These are phyloP conservation scores for Dioszegia aurantiaca DNA, from an alignment of 768 basidiomycete species.

Conservation along the genomic window DNA sequence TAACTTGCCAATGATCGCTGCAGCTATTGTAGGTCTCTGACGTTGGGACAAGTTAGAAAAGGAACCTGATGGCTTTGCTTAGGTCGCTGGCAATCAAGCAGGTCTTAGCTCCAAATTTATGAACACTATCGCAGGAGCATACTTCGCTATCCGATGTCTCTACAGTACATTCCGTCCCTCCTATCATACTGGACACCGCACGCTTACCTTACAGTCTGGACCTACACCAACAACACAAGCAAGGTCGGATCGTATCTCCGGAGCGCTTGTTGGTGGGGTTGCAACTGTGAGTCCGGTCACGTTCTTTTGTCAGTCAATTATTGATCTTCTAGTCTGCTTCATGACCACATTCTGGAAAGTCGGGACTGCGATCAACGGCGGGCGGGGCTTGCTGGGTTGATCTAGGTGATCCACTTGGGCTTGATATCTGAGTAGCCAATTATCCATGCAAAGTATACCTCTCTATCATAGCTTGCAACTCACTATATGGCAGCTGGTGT, in stretches of 20 bases:
- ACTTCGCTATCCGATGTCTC: constrained; percentile 26
- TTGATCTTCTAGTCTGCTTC: constrained; percentile 16
- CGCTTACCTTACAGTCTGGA: constrained; percentile 20
- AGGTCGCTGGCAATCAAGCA: constrained; percentile 39
- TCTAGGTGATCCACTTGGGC: not conserved
- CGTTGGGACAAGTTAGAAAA: not conserved
- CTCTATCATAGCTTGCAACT: not conserved
- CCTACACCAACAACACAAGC: constrained; percentile 31
- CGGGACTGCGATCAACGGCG: constrained; percentile 12
- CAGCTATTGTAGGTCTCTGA: constrained; percentile 35
- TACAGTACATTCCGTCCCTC: constrained; percentile 26
- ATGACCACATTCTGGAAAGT: constrained; percentile 16
- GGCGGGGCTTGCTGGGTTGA: constrained; percentile 8
- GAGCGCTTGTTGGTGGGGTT: constrained; percentile 28
- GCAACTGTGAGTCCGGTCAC: constrained; percentile 36
- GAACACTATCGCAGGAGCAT: constrained; percentile 31
- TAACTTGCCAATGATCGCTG: constrained; percentile 27
- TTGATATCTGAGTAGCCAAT: too few relatives aligned
- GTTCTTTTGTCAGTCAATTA: not conserved
- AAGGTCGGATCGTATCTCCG: constrained; percentile 25
- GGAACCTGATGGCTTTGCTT: not conserved
- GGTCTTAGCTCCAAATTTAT: constrained; percentile 31
- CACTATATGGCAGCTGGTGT: too few relatives aligned
- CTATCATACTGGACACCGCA: not conserved
- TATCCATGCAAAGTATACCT: not conserved